Evolutionary conservation across 2,329 filamentous ascomycete genomes (phyloP).

Genomic region (Fusarium euwallaceae): DNA sequence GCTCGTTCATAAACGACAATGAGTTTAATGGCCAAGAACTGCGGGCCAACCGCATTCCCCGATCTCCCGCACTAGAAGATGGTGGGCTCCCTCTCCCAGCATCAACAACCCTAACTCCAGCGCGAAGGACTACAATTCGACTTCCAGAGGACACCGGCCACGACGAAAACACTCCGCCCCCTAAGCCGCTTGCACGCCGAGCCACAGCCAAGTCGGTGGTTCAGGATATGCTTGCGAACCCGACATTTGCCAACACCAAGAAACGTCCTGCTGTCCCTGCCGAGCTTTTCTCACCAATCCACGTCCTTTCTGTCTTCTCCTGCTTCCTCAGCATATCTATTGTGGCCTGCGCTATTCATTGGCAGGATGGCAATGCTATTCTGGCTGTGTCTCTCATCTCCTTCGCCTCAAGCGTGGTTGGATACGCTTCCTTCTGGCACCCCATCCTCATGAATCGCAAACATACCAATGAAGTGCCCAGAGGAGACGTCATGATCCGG

Average conservation of each 20-base stretch:
- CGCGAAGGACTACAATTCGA: conserved; percentile 21
- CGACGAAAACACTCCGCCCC: conserved; percentile 6
- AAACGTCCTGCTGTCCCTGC: conserved; percentile 63
- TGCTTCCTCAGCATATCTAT: conserved; percentile 63
- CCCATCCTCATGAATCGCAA: conserved; percentile 66
- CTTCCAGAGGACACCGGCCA: background rate
- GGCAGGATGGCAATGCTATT: conserved; percentile 53
- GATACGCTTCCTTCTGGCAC: conserved; percentile 70
- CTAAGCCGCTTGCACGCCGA: conserved; percentile 44
- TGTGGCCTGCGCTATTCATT: conserved; percentile 56
- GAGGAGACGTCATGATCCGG: conserved; percentile 71
- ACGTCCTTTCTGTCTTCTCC: conserved; percentile 66
- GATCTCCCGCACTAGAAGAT: conserved; percentile 31
- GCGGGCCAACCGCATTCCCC: conserved; percentile 14
- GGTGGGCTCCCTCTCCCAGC: conserved; percentile 20
- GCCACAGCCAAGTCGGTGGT: conserved; percentile 56
- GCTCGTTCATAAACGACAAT: background rate
- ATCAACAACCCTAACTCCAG: conserved; percentile 5
- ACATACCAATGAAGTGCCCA: conserved; percentile 62
- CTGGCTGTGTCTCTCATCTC: conserved; percentile 65
- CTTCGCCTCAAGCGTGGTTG: conserved; percentile 65
- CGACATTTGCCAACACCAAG: conserved; percentile 54
- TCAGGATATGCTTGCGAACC: conserved; percentile 59
- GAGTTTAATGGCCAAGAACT: background rate
- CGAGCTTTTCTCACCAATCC: conserved; percentile 63